phyloP scores from a whole-genome alignment of 163 green algal species.

The Trebouxia gelatinosa region DNA sequence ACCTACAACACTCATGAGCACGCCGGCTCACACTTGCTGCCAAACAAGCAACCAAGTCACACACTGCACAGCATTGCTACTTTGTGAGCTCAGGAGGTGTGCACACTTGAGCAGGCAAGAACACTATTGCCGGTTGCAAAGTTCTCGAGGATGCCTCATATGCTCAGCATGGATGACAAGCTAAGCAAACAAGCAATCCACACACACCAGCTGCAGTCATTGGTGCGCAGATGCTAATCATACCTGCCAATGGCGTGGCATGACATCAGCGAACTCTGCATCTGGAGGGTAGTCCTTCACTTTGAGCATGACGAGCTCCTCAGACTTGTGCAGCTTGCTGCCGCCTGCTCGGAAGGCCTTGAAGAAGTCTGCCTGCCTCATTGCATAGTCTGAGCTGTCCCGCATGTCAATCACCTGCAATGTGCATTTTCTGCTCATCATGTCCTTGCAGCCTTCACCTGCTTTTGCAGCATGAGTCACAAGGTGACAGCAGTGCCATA shows the following conservation, averaged over 20 bases:
- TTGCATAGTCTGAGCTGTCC: background rate
- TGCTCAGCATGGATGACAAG: background rate
- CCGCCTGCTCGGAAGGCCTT: slow-evolving; percentile 11
- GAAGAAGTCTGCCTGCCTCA: slow-evolving; percentile 36
- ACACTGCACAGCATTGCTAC: background rate
- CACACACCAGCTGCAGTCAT: background rate
- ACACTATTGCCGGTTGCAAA: background rate
- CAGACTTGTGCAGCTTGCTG: background rate
- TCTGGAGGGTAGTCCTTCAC: slow-evolving; percentile 80
- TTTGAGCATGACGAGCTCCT: slow-evolving; percentile 65
- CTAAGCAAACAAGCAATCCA: background rate
- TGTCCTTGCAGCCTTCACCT: background rate
- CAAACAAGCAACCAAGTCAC: no score
- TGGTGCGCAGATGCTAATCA: background rate
- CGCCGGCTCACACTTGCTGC: no score
- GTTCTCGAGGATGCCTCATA: slow-evolving; percentile 5
- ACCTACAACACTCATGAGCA: no score
- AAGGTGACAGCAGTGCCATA: background rate
- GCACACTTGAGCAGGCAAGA: background rate
- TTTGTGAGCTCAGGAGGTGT: background rate
- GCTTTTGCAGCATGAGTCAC: background rate
- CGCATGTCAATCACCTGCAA: slow-evolving; percentile 34
- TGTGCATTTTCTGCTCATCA: background rate
- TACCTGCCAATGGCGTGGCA: slow-evolving; percentile 55
- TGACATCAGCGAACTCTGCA: slow-evolving; percentile 39